Evolutionary conservation across 331 rosid genomes (phyloP).

Genomic region (Ulmus americana): DNA sequence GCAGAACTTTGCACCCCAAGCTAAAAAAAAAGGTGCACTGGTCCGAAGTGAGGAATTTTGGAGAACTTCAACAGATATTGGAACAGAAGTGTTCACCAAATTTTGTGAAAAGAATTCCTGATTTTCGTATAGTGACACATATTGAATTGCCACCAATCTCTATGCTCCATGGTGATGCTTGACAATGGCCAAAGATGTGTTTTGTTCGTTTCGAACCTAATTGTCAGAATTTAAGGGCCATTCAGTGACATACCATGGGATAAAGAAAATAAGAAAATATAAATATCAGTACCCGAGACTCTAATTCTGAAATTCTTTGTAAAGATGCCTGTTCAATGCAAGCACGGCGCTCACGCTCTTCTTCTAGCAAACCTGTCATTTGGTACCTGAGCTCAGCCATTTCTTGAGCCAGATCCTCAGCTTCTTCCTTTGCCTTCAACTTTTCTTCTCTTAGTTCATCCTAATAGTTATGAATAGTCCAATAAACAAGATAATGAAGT

Average conservation of each 20-base stretch:
- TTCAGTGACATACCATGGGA: neutral
- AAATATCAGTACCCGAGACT: conserved; percentile 60
- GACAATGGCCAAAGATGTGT: conserved; percentile 29
- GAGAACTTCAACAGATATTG: neutral
- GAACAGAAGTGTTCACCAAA: neutral
- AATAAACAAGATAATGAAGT: conserved; percentile 3
- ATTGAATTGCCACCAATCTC: conserved; percentile 9
- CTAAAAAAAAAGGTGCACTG: neutral
- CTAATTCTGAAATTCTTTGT: conserved; percentile 80
- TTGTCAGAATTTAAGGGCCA: neutral
- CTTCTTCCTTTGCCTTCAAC: conserved; percentile 82
- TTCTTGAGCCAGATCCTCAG: conserved; percentile 91
- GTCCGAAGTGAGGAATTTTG: neutral
- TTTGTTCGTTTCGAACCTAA: conserved; percentile 50
- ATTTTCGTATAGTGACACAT: neutral
- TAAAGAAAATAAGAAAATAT: conserved; percentile 7
- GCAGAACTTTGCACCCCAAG: neutral
- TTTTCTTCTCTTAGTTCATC: conserved; percentile 70
- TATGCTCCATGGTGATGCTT: conserved; percentile 30
- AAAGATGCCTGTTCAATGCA: conserved; percentile 82
- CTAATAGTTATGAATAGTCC: conserved; percentile 32
- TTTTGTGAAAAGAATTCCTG: neutral
- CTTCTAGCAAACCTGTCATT: conserved; percentile 74
- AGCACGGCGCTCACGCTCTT: conserved; percentile 87
- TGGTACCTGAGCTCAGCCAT: conserved; percentile 92